phyloP scores from a whole-genome alignment of 1,139 yeast genomes.

The Candida albicans region DNA sequence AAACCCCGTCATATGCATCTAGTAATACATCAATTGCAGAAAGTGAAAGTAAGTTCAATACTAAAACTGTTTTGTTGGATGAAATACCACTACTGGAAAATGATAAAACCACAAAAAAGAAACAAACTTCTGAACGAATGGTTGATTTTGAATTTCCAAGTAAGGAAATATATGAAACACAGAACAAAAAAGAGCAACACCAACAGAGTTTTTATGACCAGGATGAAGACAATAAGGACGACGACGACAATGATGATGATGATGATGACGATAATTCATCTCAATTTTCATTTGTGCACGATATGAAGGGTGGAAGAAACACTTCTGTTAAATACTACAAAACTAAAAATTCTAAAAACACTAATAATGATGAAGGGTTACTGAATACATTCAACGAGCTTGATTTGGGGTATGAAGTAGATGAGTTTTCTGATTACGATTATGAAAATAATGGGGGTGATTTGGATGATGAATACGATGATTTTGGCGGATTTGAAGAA shows the following conservation, averaged over 20 bases:
- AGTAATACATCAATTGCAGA: conserved; percentile 16
- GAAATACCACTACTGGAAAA: conserved; percentile 1
- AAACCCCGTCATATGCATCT: conserved; percentile 3
- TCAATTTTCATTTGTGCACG: conserved; percentile 60
- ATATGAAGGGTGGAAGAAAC: conserved; percentile 56
- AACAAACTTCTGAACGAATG: not conserved
- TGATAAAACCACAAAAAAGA: conserved; percentile 1
- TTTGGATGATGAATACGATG: conserved; percentile 45
- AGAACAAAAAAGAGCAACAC: conserved; percentile 1
- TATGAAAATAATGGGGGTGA: conserved; percentile 56
- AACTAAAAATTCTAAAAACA: conserved; percentile 19
- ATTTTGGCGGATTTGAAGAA: conserved; percentile 53
- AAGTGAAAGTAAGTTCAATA: conserved; percentile 18
- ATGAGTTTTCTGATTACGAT: conserved; percentile 42
- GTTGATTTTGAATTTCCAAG: not conserved
- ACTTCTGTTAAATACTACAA: conserved; percentile 64
- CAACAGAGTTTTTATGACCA: conserved; percentile 3
- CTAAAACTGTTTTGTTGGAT: conserved; percentile 21
- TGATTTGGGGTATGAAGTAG: conserved; percentile 38
- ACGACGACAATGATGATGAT: conserved; percentile 16
- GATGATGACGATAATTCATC: conserved; percentile 37
- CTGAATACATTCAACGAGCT: conserved; percentile 26
- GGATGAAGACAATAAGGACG: conserved; percentile 6
- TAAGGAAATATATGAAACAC: not conserved
- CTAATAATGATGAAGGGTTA: conserved; percentile 1